Evolutionary conservation across 768 basidiomycete species (phyloP), one percentile per base, ranked within the genome.

Genomic region (Gymnopilus dilepis): DNA sequence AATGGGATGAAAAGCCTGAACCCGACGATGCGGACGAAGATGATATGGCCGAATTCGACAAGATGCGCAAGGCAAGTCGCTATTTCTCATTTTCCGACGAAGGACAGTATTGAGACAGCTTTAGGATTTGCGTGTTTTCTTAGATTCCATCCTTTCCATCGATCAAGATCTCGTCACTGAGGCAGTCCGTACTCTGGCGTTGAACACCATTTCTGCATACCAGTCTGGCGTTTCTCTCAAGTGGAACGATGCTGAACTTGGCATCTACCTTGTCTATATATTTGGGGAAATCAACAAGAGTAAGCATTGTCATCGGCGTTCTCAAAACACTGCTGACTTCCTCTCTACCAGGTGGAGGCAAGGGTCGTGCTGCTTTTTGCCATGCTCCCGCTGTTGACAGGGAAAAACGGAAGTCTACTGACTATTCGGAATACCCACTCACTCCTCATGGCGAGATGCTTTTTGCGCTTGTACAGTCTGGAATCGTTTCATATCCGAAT

Each of bases 231-330:
- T 84, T 0, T 71, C 80, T 17, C 74, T 97, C 34, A 84, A 91
- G 61, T 99, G 97, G 97, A 88, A 94, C 67, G 90, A 96, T 64
- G 94, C 92, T 2, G 97, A 99, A 74, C 82, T 99, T 19, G 95
- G 93, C 0, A 79, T 97, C n/a, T 95, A 95, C 73, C 82, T 99
- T 24, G 88, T 98, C 9, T 98, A 88, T 70, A 91, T 97, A 33
- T 99, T 93, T 68, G 97, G 97, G 42, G 95, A 97, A 73, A 86
- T 97, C 66, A 88, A 87, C 74, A 97, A 94, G 80, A 86, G 96
- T 95, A 60, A 54, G 89, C 71, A 8, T 51, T 40, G 40, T 28
- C 40, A 26, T 47, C 9, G 28, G 9, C 19, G 15, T 57, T 33
- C 19, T 43, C 3, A 37, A 7, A 15, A 6, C 26, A 33, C 22